phyloP scores from a whole-genome alignment of 306 rosid species.

The Lagenaria siceraria region DNA sequence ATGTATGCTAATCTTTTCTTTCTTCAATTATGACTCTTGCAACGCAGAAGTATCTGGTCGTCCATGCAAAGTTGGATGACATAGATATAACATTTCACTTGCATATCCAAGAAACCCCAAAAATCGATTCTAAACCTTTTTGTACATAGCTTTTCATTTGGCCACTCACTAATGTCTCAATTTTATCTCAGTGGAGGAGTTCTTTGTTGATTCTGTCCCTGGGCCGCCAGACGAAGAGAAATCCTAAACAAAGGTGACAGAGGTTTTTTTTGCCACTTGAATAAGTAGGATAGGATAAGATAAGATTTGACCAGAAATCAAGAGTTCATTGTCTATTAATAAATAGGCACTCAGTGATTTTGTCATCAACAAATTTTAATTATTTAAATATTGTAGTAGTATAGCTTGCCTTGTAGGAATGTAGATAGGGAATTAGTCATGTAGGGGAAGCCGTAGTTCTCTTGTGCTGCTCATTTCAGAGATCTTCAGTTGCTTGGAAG shows the following conservation, averaged over 20 bases:
- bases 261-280: slow-evolving; percentile 14
- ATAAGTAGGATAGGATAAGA: slow-evolving; percentile 21
- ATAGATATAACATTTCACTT: not conserved
- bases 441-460: slow-evolving; percentile 19
- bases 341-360: slow-evolving; percentile 26
- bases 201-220: slow-evolving; percentile 80
- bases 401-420: slow-evolving; percentile 27
- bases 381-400: slow-evolving; percentile 13
- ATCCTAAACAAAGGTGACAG: slow-evolving; percentile 35
- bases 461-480: slow-evolving; percentile 14
- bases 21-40: not conserved
- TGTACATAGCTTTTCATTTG: not conserved
- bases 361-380: slow-evolving; percentile 16
- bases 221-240: slow-evolving; percentile 85
- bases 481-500: slow-evolving; percentile 10
- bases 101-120: not conserved
- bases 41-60: not conserved
- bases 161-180: slow-evolving; percentile 4
- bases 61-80: not conserved
- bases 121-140: not conserved
- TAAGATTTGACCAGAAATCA: slow-evolving; percentile 26
- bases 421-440: slow-evolving; percentile 18
- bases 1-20: not conserved
- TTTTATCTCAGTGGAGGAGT: slow-evolving; percentile 77
- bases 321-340: slow-evolving; percentile 20